phyloP scores from a whole-genome alignment of 192 early-diverging fungal species.

The Backusella luteola region DNA sequence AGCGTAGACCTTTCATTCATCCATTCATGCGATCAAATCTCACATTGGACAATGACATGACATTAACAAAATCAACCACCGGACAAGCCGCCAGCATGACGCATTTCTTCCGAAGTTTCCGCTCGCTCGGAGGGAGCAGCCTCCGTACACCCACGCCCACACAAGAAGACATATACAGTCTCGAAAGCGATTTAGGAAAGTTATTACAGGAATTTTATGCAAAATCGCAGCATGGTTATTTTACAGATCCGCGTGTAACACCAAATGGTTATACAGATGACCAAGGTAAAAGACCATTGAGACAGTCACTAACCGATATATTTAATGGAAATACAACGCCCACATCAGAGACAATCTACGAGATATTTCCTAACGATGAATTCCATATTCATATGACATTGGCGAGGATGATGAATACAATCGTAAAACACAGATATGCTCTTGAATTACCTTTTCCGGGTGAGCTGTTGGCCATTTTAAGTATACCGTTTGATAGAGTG shows the following conservation, averaged over 20 bases:
- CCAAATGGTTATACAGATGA: background rate
- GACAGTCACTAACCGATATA: background rate
- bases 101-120: background rate
- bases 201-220: constrained; percentile 8
- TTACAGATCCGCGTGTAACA: background rate
- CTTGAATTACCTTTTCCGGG: constrained; percentile 20
- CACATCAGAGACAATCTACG: background rate
- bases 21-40: background rate
- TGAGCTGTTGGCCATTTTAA: constrained; percentile 26
- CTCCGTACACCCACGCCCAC: constrained; percentile 18
- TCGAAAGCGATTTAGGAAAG: constrained; percentile 25
- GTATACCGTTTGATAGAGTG: constrained; percentile 17
- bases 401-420: background rate
- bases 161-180: constrained; percentile 28
- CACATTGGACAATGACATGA: background rate
- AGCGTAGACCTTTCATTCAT: background rate
- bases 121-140: background rate
- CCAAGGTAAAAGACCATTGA: background rate
- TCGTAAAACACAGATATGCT: constrained; percentile 14
- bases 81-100: constrained; percentile 11
- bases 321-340: background rate
- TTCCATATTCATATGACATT: background rate
- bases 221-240: constrained; percentile 4
- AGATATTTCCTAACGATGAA: background rate
- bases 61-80: background rate